Base-by-base conservation (phyloP, 768 basidiomycete species). In the Mycena albidolilacea region DNA sequence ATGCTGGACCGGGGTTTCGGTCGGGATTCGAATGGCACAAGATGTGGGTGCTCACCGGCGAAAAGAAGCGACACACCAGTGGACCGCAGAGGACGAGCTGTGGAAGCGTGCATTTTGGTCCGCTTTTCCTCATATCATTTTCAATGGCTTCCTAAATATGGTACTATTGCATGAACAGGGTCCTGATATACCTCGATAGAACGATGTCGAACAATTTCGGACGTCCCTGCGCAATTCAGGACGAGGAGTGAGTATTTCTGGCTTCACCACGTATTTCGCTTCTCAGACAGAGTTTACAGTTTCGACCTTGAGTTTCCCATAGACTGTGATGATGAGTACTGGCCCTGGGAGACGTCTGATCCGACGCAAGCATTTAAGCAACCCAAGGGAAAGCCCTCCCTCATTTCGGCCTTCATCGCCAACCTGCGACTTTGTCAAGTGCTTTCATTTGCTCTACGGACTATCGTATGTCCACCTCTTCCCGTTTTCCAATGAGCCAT, bases 61-160 rank as follows among this genome's bases (percentile, higher is more conserved):
- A 38, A 83, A 81, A 64, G 73, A 78, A 14, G 72, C 78, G 37
- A 80, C 72, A 64, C 78, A n/a, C 71, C 78, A 79, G 9, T 85
- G 85, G 12, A 86, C 82, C 12, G 81, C 84, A 7, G 92, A 95
- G 74, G 87, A 91, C 67, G 94, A 96, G 79, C 84, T 93, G 23
- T 93, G 92, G 90, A 93, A 93, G 78, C 88, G 91, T 30, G 89
- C 87, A 9, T 91, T 91, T 76, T 92, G 90, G 90, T 88, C 30
- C 48, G 50, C 19, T 38, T 54, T 64, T 41, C 23, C 43, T 48
- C 59, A 23, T 38, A 39, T 4, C 46, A 8, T n/a, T 35, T 67
- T 39, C 3, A 6, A 6, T 15, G 30, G 15, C 7, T 39, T 11
- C n/a, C 41, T 68, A 57, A 67, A 41, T 12, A 30, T 30, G 1